phyloP scores from a whole-genome alignment of 441 rosid species.

The Cnidoscolus chayamansa region DNA sequence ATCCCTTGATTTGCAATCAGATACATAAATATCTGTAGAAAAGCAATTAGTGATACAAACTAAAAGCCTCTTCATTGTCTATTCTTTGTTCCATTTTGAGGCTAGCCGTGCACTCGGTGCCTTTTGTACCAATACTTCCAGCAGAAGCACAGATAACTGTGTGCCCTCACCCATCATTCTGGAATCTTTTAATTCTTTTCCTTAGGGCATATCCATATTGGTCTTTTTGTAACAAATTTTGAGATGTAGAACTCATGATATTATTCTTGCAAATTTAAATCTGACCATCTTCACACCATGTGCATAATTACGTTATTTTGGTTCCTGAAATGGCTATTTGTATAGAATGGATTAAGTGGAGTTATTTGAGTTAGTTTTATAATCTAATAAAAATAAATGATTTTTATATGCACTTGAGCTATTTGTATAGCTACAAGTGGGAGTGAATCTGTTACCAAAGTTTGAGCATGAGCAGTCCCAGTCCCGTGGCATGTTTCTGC shows the following conservation, averaged over 20 bases:
- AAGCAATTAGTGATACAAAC: slow-evolving; percentile 1
- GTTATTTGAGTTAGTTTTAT: too few relatives aligned
- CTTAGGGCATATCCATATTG: not conserved
- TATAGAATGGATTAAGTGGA: too few relatives aligned
- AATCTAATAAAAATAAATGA: too few relatives aligned
- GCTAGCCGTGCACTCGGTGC: slow-evolving; percentile 13
- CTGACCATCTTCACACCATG: too few relatives aligned
- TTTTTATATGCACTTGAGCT: too few relatives aligned
- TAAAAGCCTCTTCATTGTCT: slow-evolving; percentile 20
- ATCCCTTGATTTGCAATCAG: not conserved
- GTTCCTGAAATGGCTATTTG: too few relatives aligned
- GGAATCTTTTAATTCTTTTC: not conserved
- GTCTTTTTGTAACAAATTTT: slow-evolving; percentile 28
- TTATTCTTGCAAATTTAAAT: not conserved
- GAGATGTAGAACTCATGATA: slow-evolving; percentile 14
- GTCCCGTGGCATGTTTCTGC: too few relatives aligned
- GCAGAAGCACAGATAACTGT: slow-evolving; percentile 1
- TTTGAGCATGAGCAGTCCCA: too few relatives aligned
- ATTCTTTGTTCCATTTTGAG: slow-evolving; percentile 24
- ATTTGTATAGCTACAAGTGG: too few relatives aligned
- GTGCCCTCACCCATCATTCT: not conserved
- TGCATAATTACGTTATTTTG: too few relatives aligned
- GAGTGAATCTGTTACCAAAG: too few relatives aligned
- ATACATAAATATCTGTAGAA: not conserved
- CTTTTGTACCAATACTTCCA: slow-evolving; percentile 20